phyloP scores from a whole-genome alignment of 23 red algal species.

The Rhodosorus marinus region DNA sequence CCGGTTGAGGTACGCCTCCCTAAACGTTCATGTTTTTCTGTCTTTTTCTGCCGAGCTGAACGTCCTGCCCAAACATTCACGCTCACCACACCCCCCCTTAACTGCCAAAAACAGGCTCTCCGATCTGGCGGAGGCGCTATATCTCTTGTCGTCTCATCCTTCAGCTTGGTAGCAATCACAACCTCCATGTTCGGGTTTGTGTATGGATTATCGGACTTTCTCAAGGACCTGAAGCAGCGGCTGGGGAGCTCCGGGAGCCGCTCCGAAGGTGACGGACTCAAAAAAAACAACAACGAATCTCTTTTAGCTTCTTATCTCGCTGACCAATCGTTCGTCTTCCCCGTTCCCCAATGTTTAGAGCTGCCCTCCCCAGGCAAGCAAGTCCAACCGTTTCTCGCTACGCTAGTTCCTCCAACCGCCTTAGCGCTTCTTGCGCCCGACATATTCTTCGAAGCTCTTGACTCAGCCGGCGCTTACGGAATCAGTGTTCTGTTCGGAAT shows the following conservation, averaged over 20 bases:
- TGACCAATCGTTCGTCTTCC: neutral
- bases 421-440: conserved; percentile 15
- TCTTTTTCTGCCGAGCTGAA: no score
- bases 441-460: conserved; percentile 13
- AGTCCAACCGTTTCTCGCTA: conserved; percentile 5
- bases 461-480: conserved; percentile 28
- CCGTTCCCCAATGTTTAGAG: no score
- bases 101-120: no score
- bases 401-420: conserved; percentile 18
- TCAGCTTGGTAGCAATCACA: conserved; percentile 21
- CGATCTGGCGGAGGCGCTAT: neutral
- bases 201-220: conserved; percentile 27
- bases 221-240: conserved; percentile 23
- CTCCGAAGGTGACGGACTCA: no score
- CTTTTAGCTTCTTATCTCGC: neutral
- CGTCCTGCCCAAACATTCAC: no score
- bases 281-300: neutral
- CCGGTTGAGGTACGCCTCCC: neutral
- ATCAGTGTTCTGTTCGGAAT: conserved; percentile 39
- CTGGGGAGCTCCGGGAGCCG: no score
- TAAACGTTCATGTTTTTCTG: no score
- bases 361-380: no score
- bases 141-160: conserved; percentile 1
- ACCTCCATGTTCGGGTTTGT: conserved; percentile 10
- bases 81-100: no score